Evolutionary conservation across 179 eudicot species (phyloP), one percentile per base, ranked within the genome.

Genomic region (Vitellaria paradoxa): DNA sequence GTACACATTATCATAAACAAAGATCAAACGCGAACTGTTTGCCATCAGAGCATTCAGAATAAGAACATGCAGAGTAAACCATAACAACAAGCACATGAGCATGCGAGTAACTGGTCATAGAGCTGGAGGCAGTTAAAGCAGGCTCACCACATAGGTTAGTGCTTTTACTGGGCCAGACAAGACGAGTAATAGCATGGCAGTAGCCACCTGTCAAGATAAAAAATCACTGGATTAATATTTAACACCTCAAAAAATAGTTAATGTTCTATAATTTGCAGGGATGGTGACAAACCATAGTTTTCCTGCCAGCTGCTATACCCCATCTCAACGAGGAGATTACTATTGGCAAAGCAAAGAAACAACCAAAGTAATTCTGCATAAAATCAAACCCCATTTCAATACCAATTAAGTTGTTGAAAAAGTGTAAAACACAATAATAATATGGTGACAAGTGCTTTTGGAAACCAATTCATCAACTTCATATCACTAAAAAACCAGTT

Each of bases 111-210:
- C 26, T 11, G 14, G 24, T 52, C 0, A 12, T 13, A 56, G 55
- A 76, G 18, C 18, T 67, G 42, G 73, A 76, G 65, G 67, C 11
- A 26, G 21, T 53, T 11, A 45, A 57, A 56, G 74, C 49, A 59
- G 30, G 64, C 86, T 81, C 81, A 94, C 98, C 91, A 93, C 50
- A 86, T 90, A 93, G 49, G 98, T 95, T 65, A 89, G 74, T 14
- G 99, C 97, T 86, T 95, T 95, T 65, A 95, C 92, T 24, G 99
- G 99, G 78, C 98, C 99, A 45, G 97, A 88, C 76, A 96, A 83
- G 76, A 91, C 96, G 65, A 96, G 82, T 84, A 96, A 86, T 42
- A 96, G 86, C 66, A 87, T 87, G 76, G 86, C 80, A 37, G 98
- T 96, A 30, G 99, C 99, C 77, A 96, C 98, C 98, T 94, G 78